Conservation (phyloP, 2,329 filamentous ascomycete species). For the Metarhizium robertsii region DNA sequence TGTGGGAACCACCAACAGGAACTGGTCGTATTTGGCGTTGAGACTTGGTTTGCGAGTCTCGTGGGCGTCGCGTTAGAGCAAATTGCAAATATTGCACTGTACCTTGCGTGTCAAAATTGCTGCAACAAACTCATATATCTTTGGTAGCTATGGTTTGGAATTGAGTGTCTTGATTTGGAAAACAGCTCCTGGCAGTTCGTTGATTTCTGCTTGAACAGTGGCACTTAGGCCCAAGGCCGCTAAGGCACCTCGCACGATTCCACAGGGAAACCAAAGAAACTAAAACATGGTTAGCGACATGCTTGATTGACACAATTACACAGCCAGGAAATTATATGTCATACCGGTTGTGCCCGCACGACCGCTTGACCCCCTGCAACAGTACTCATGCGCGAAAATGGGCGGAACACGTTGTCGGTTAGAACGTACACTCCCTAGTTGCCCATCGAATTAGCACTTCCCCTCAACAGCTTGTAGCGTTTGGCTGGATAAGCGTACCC, state of each 20-base stretch:
- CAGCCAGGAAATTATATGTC: slow-evolving; percentile 18
- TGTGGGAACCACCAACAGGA: neutral
- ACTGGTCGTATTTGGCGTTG: neutral
- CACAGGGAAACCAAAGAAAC: slow-evolving; percentile 94
- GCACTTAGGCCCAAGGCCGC: slow-evolving; percentile 86
- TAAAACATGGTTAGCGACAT: slow-evolving; percentile 23
- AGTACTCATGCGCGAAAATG: slow-evolving; percentile 82
- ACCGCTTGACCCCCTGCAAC: slow-evolving; percentile 66
- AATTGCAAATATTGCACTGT: neutral
- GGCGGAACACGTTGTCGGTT: slow-evolving; percentile 85
- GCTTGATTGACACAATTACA: neutral
- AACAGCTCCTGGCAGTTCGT: slow-evolving; percentile 75
- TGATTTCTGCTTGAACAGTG: slow-evolving; percentile 83
- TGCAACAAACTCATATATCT: neutral
- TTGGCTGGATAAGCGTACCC: slow-evolving; percentile 39
- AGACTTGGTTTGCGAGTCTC: neutral
- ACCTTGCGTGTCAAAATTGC: neutral
- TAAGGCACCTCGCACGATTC: slow-evolving; percentile 82
- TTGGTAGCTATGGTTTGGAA: slow-evolving; percentile 44
- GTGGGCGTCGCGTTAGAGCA: neutral
- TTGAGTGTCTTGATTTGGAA: slow-evolving; percentile 90
- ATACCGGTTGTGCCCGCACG: slow-evolving; percentile 67
- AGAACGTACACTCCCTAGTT: slow-evolving; percentile 83
- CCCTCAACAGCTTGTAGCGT: neutral
- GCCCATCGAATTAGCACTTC: slow-evolving; percentile 3